phyloP scores from a whole-genome alignment of 1,284 basidiomycete genomes.

The Ganoderma multipileum region DNA sequence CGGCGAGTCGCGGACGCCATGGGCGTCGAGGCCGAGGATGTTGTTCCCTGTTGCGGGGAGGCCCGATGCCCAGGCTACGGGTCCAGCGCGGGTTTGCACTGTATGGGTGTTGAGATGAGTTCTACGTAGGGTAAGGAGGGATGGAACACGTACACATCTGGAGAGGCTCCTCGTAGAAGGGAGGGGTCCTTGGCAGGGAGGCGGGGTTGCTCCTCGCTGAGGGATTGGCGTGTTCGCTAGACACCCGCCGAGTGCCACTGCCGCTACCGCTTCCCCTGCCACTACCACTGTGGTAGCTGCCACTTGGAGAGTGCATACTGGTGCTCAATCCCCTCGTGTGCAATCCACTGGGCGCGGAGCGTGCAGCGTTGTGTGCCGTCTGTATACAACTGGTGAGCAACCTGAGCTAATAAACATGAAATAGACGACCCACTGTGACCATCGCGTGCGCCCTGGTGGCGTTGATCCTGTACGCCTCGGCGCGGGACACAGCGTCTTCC shows the following conservation, averaged over 20 bases:
- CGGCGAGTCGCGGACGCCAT: conserved; percentile 13
- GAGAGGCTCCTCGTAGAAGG: conserved; percentile 5
- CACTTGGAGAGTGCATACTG: conserved; percentile 3
- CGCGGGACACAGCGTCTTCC: conserved; percentile 13
- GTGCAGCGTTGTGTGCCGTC: conserved; percentile 9
- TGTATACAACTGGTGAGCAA: background rate
- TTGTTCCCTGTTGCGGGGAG: conserved; percentile 4
- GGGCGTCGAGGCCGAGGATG: conserved; percentile 13
- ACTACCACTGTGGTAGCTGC: background rate
- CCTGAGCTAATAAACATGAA: background rate
- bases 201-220: background rate
- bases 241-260: background rate
- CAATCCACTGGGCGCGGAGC: background rate
- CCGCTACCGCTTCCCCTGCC: background rate
- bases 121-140: background rate
- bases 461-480: conserved; percentile 6
- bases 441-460: conserved; percentile 4
- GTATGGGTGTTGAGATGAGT: background rate
- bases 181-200: conserved; percentile 2
- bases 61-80: conserved; percentile 10
- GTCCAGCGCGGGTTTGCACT: conserved; percentile 17
- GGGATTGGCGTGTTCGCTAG: conserved; percentile 2
- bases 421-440: conserved; percentile 6
- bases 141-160: conserved; percentile 11
- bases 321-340: conserved; percentile 3